These are phyloP conservation scores for Stentor roeselii DNA, from an alignment of 73 alveolate genomes.

Conservation along the genomic window DNA sequence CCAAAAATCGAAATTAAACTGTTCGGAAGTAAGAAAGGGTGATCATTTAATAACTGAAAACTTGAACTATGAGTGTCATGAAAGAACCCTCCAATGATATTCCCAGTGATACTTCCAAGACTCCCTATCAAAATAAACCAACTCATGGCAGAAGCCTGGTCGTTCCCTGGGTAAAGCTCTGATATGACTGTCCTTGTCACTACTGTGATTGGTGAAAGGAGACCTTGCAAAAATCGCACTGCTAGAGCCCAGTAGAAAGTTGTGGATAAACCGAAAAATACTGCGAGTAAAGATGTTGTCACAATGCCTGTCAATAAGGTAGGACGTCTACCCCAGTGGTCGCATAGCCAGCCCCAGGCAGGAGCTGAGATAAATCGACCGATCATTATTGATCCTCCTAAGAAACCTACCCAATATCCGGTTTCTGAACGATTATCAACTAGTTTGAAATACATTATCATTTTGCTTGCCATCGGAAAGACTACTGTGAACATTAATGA, in stretches of 20 bases:
- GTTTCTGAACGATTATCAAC: not conserved
- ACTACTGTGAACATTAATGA: constrained; percentile 2
- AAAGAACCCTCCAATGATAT: constrained; percentile 1
- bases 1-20: not conserved
- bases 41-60: not conserved
- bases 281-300: not conserved
- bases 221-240: constrained; percentile 4
- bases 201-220: not conserved
- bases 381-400: not conserved
- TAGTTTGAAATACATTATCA: not conserved
- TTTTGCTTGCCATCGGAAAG: not conserved
- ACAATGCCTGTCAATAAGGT: not conserved
- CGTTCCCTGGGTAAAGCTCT: not conserved
- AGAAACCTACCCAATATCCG: constrained; percentile 4
- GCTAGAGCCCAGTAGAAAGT: not conserved
- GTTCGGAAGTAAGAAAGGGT: constrained; percentile 12
- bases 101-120: not conserved
- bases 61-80: not conserved
- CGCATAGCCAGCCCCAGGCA: constrained; percentile 6
- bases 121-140: not conserved
- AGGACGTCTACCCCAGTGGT: not conserved
- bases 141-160: constrained; percentile 21
- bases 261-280: not conserved
- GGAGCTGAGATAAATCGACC: constrained; percentile 1
- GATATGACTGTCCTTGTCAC: not conserved